These are phyloP conservation scores for Narthecium ossifragum DNA, from an alignment of 106 monocot genomes.

Conservation along the genomic window DNA sequence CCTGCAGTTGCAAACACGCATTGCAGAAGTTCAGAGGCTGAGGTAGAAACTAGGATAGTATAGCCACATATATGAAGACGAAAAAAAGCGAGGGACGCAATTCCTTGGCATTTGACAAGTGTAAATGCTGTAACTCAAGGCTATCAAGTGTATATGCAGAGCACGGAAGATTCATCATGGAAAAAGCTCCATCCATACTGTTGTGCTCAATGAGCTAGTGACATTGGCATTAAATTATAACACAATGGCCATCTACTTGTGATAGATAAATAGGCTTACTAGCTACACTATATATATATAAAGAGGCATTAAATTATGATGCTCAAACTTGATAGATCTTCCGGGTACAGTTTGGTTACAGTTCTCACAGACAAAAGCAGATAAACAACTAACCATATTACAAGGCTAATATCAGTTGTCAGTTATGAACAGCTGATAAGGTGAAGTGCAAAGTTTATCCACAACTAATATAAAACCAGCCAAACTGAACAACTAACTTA, in stretches of 20 bases:
- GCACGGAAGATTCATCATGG: too few relatives aligned
- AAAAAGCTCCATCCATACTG: too few relatives aligned
- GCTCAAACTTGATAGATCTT: background rate
- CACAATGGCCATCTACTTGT: too few relatives aligned
- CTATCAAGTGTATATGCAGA: background rate
- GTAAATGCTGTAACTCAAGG: background rate
- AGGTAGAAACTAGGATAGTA: background rate
- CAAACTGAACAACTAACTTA: background rate
- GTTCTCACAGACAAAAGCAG: background rate
- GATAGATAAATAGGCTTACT: too few relatives aligned
- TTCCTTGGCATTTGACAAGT: background rate
- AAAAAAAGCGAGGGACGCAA: background rate
- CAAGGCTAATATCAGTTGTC: too few relatives aligned
- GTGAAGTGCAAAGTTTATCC: background rate
- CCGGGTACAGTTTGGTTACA: too few relatives aligned
- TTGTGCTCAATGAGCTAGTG: too few relatives aligned
- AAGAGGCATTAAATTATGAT: background rate
- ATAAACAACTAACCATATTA: background rate
- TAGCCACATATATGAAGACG: background rate
- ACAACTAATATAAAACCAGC: background rate
- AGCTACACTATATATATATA: too few relatives aligned
- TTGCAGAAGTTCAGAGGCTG: background rate
- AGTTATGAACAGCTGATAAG: too few relatives aligned
- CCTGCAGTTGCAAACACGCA: constrained; percentile 10
- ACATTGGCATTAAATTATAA: too few relatives aligned